phyloP scores from a whole-genome alignment of 306 rosid species.

The Purshia tridentata region DNA sequence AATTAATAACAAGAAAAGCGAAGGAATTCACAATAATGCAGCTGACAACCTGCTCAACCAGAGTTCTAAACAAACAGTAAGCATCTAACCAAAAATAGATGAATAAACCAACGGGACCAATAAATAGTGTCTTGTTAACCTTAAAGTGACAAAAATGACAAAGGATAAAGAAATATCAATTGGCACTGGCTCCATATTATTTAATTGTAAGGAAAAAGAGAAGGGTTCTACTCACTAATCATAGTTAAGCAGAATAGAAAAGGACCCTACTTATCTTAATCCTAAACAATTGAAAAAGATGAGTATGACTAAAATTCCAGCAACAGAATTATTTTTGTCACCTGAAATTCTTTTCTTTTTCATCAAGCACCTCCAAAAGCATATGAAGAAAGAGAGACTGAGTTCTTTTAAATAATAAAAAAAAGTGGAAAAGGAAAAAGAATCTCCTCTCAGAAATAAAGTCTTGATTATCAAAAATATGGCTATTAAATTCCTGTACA shows the following conservation, averaged over 20 bases:
- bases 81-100: constrained; percentile 7
- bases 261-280: not conserved
- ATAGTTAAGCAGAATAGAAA: not conserved
- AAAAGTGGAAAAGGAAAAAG: no score
- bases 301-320: not conserved
- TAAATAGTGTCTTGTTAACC: not conserved
- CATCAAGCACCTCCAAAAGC: not conserved
- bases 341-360: not conserved
- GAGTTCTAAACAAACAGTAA: constrained; percentile 16
- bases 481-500: no score
- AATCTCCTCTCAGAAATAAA: no score
- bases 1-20: not conserved
- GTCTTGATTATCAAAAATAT: no score
- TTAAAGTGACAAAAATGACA: not conserved
- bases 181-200: not conserved
- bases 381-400: no score
- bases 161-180: not conserved
- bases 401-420: no score
- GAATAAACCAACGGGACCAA: constrained; percentile 1
- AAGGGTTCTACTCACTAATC: constrained; percentile 5
- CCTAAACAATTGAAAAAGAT: not conserved
- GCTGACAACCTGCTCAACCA: not conserved
- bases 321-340: not conserved
- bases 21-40: not conserved
- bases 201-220: not conserved